phyloP scores from a whole-genome alignment of 805 yeast genomes.

The Candida anglica region DNA sequence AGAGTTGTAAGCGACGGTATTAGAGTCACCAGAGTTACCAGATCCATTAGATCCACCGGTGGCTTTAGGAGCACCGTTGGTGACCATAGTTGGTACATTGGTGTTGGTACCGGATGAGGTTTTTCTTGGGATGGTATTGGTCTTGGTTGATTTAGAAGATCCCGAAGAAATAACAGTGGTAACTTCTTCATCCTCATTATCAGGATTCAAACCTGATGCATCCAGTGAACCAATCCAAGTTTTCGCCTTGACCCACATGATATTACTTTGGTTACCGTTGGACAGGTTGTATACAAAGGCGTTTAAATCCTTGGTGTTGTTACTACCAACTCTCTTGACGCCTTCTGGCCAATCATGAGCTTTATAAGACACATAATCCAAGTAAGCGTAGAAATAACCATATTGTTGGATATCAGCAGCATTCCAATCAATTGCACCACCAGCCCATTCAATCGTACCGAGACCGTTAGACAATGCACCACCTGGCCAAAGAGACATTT shows the following conservation, averaged over 20 bases:
- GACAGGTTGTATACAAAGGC: constrained; percentile 45
- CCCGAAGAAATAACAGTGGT: constrained; percentile 11
- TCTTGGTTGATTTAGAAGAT: constrained; percentile 11
- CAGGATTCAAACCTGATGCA: constrained; percentile 65
- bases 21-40: constrained; percentile 8
- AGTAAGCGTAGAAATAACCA: constrained; percentile 76
- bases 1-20: background rate
- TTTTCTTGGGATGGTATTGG: too few relatives aligned
- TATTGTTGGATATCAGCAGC: constrained; percentile 64
- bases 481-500: constrained; percentile 77
- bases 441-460: constrained; percentile 82
- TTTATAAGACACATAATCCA: constrained; percentile 56
- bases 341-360: constrained; percentile 72
- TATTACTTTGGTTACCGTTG: constrained; percentile 29
- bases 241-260: constrained; percentile 60
- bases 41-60: constrained; percentile 10
- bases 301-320: constrained; percentile 49
- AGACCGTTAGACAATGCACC: constrained; percentile 49
- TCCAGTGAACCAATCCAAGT: constrained; percentile 57
- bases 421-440: constrained; percentile 84
- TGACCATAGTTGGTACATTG: constrained; percentile 10
- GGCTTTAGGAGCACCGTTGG: too few relatives aligned
- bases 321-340: constrained; percentile 28
- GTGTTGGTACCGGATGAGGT: too few relatives aligned
- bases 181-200: constrained; percentile 21